A percentile compares a stretch with the other conserved stretches of the same genome.
Evolutionary conservation across 441 rosid species (phyloP).

Genomic region (Pelargonium myrrhifolium): DNA sequence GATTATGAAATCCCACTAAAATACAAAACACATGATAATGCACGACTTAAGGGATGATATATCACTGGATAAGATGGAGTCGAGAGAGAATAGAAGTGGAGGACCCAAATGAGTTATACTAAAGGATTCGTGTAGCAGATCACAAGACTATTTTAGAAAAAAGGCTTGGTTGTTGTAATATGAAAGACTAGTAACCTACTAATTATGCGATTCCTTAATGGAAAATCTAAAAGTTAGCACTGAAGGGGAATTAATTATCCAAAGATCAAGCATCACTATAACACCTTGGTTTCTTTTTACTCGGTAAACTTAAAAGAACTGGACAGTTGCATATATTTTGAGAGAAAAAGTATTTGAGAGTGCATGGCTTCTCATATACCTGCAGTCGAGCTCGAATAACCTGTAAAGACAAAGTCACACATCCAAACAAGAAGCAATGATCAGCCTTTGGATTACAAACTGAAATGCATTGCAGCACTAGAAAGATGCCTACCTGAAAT

Average conservation of each 20-base stretch:
- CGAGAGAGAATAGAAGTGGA: background rate
- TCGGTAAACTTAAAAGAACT: background rate
- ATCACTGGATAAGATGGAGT: background rate
- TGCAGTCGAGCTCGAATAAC: slow-evolving; percentile 85
- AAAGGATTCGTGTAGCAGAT: background rate
- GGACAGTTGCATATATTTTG: slow-evolving; percentile 7
- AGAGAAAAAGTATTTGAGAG: background rate
- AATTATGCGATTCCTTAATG: slow-evolving; percentile 6
- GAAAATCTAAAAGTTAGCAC: background rate
- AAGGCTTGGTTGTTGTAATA: background rate
- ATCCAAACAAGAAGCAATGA: slow-evolving; percentile 18
- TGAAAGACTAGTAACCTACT: slow-evolving; percentile 2
- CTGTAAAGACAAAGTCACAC: slow-evolving; percentile 28
- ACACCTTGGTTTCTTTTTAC: slow-evolving; percentile 5
- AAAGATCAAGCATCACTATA: slow-evolving; percentile 8
- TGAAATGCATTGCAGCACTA: slow-evolving; percentile 7
- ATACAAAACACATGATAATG: background rate
- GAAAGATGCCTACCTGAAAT: slow-evolving; percentile 50
- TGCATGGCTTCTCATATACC: slow-evolving; percentile 41
- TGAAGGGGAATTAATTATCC: slow-evolving; percentile 6
- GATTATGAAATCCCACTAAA: background rate
- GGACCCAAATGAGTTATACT: background rate
- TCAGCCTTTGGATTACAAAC: slow-evolving; percentile 14
- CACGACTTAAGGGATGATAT: background rate
- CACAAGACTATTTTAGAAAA: background rate